Evolutionary conservation across 2,329 filamentous ascomycete genomes (phyloP).

Genomic region (Harringtonia lauricola): DNA sequence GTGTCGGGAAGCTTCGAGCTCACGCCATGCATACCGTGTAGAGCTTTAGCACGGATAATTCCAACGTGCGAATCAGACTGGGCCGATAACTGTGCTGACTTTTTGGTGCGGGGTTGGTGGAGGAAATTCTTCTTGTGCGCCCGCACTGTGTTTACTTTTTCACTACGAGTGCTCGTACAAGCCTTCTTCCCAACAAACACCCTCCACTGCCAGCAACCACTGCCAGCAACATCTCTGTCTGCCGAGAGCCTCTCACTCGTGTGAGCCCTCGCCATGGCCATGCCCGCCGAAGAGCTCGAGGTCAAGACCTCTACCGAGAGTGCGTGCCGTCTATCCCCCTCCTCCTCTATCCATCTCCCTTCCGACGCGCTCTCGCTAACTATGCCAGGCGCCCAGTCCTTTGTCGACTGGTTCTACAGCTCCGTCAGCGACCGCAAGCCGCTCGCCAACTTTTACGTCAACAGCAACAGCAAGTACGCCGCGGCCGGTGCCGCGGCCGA

Average conservation of each 20-base stretch:
- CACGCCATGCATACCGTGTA: too few relatives aligned
- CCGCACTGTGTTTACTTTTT: too few relatives aligned
- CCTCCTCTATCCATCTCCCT: neutral
- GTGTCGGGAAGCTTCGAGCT: too few relatives aligned
- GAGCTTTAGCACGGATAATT: too few relatives aligned
- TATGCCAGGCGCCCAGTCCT: slow-evolving; percentile 52
- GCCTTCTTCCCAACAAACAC: neutral
- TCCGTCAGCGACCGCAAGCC: slow-evolving; percentile 52
- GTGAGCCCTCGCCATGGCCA: neutral
- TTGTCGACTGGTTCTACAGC: slow-evolving; percentile 65
- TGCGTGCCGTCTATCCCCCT: slow-evolving; percentile 11
- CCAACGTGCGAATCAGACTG: too few relatives aligned
- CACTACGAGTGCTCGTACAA: too few relatives aligned
- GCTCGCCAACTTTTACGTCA: slow-evolving; percentile 61
- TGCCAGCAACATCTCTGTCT: too few relatives aligned
- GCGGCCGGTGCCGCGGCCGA: slow-evolving; percentile 43
- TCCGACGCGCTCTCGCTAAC: neutral
- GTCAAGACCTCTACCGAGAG: slow-evolving; percentile 36
- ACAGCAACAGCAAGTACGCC: slow-evolving; percentile 40
- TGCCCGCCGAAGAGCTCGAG: slow-evolving; percentile 25
- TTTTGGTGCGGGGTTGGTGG: too few relatives aligned
- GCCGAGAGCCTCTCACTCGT: neutral
- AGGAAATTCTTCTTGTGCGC: too few relatives aligned
- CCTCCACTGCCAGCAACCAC: neutral
- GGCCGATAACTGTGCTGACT: too few relatives aligned